Base-by-base conservation (phyloP, 2,329 filamentous ascomycete species). In the Catunica adiposa region DNA sequence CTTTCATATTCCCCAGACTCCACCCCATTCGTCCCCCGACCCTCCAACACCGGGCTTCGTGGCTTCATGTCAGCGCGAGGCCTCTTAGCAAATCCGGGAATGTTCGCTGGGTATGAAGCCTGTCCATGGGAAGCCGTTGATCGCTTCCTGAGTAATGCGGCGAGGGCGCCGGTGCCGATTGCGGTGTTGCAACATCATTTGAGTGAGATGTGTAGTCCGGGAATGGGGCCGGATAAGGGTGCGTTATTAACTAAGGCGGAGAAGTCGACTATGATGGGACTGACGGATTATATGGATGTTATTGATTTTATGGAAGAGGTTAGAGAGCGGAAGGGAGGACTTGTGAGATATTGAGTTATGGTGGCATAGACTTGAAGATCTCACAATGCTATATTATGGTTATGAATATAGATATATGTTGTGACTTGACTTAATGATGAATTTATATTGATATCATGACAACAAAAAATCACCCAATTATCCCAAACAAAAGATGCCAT, bases 51-150 rank as follows among this genome's bases (percentile, higher is more conserved):
- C 3, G 69, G 74, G 34, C 71, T 82, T 6, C 67, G 75, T 1
- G 80, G 83, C 37, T 76, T 86, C 56, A 86, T 86, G 83, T 79
- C 82, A 20, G 83, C 83, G 6, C 74, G 83, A 51, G 82, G 80
- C 7, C 70, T 86, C 2, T 73, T 86, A 44, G 71, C 79, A 61
- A 85, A 86, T 65, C 83, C 83, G 1, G 78, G 80, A 2, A 67
- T 86, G 52, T 86, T 82, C 65, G 73, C 77, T 0, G 74, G 78
- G 48, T 63, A 74, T 61, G 66, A 73, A 3, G 66, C 71, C 22
- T 83, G 80, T 59, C 76, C 80, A 1, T 81, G 77, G 76, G 73
- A 77, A 51, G 80, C 77, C 1, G 74, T 85, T 23, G 78, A 81
- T 62, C 67, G 70, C 14, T 84, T 86, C 64, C 69, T 86, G 69